Conservation (phyloP, 495 filamentous ascomycete genomes). For the Penicillium taxi region DNA sequence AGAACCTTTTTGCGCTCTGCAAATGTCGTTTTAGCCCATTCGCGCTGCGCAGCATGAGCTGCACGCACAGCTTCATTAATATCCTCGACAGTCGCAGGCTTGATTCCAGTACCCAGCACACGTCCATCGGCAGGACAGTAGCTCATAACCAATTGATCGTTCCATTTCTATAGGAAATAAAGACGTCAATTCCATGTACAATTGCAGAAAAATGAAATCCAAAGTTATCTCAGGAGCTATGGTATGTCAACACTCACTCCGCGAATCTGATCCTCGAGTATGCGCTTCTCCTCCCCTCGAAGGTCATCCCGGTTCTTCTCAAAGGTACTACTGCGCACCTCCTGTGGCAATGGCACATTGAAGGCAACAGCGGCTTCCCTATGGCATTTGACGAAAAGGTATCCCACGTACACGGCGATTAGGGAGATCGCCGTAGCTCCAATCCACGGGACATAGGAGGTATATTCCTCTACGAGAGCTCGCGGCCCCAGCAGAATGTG, state of each 20-base stretch:
- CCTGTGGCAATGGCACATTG: slow-evolving; percentile 49
- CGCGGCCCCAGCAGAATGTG: slow-evolving; percentile 21
- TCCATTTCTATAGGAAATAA: slow-evolving; percentile 30
- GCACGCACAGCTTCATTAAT: slow-evolving; percentile 74
- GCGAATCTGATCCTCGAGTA: slow-evolving; percentile 35
- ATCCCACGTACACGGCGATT: slow-evolving; percentile 29
- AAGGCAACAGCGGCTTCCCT: slow-evolving; percentile 49
- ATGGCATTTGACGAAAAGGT: slow-evolving; percentile 24
- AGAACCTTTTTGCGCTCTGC: slow-evolving; percentile 70
- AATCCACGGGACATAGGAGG: slow-evolving; percentile 14
- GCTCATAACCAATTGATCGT: slow-evolving; percentile 43
- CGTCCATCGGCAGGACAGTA: slow-evolving; percentile 86
- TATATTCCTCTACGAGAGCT: slow-evolving; percentile 16
- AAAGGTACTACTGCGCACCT: slow-evolving; percentile 45
- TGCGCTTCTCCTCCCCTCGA: slow-evolving; percentile 33
- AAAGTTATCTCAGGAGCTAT: too few species aligned
- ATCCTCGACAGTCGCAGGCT: slow-evolving; percentile 65
- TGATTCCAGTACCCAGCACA: slow-evolving; percentile 65
- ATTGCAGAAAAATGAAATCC: neutral
- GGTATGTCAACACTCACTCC: slow-evolving; percentile 31
- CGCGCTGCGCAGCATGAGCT: slow-evolving; percentile 63
- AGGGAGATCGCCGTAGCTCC: slow-evolving; percentile 29
- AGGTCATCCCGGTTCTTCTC: slow-evolving; percentile 53
- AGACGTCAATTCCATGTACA: neutral
- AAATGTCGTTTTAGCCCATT: slow-evolving; percentile 79